Evolutionary conservation across 2,329 filamentous ascomycete genomes (phyloP).

Genomic region (Talaromyces sp.): DNA sequence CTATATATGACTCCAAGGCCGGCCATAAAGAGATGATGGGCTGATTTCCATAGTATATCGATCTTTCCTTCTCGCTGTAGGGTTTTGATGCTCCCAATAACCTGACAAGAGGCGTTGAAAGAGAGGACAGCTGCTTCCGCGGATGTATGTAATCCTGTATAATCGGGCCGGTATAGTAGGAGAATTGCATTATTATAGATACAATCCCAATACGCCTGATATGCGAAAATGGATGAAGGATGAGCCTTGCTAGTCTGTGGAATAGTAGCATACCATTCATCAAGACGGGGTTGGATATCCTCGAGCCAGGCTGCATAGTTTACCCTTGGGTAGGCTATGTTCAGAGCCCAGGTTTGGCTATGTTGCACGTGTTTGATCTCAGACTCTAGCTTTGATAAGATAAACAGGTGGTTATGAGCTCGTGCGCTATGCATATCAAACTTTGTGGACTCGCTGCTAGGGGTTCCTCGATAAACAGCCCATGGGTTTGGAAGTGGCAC

Average conservation of each 20-base stretch:
- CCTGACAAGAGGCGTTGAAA: slow-evolving; percentile 21
- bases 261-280: slow-evolving; percentile 25
- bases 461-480: not conserved
- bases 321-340: slow-evolving; percentile 23
- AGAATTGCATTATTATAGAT: slow-evolving; percentile 26
- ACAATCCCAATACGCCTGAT: slow-evolving; percentile 25
- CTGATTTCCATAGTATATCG: slow-evolving; percentile 26
- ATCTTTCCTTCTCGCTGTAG: slow-evolving; percentile 27
- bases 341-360: slow-evolving; percentile 19
- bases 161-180: slow-evolving; percentile 26
- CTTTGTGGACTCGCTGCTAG: slow-evolving; percentile 18
- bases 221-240: slow-evolving; percentile 23
- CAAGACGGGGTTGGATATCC: slow-evolving; percentile 25
- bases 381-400: slow-evolving; percentile 25
- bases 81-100: slow-evolving; percentile 23
- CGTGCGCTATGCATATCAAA: slow-evolving; percentile 20
- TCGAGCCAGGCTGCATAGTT: slow-evolving; percentile 22
- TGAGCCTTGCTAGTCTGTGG: slow-evolving; percentile 20
- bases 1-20: slow-evolving; percentile 26
- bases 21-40: slow-evolving; percentile 29
- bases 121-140: slow-evolving; percentile 19
- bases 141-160: slow-evolving; percentile 16
- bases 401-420: slow-evolving; percentile 26
- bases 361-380: slow-evolving; percentile 31
- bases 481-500: slow-evolving; percentile 19